Percentiles rank a stretch among this genome's conserved stretches.
Conservation (phyloP, 768 basidiomycete species). For the Tubosaeta sp. region DNA sequence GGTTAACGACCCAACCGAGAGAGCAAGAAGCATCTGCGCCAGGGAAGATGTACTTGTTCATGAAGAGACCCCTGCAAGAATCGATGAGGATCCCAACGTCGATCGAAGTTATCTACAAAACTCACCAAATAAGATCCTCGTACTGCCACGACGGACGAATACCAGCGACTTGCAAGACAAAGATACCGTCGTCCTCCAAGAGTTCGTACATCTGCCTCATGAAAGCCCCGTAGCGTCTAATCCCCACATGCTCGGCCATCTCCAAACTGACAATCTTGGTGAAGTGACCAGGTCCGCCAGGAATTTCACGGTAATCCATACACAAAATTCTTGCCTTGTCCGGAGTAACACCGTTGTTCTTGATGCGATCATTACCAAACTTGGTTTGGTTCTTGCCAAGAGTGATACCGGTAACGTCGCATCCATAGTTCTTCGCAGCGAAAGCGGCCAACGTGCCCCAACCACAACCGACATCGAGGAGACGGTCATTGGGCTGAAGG, state of each 20-base stretch:
- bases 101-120: background rate
- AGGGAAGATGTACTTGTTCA: constrained; percentile 99
- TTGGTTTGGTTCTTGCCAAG: constrained; percentile 86
- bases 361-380: constrained; percentile 88
- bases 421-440: constrained; percentile 96
- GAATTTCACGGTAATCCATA: constrained; percentile 90
- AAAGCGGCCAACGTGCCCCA: constrained; percentile 96
- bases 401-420: constrained; percentile 94
- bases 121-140: constrained; percentile 92
- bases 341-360: constrained; percentile 64
- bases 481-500: constrained; percentile 78
- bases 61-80: constrained; percentile 78
- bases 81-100: background rate
- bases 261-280: constrained; percentile 95
- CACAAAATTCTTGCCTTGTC: constrained; percentile 87
- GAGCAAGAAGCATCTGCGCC: constrained; percentile 97
- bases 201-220: constrained; percentile 89
- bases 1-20: constrained; percentile 87
- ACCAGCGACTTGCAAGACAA: constrained; percentile 97
- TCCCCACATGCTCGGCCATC: constrained; percentile 99
- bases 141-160: constrained; percentile 96
- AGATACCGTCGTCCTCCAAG: constrained; percentile 89
- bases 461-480: constrained; percentile 87
- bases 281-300: constrained; percentile 67
- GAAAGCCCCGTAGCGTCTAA: constrained; percentile 88